These are phyloP conservation scores for Microdochium bolleyi DNA, from an alignment of 2,329 filamentous ascomycete species.

Conservation along the genomic window DNA sequence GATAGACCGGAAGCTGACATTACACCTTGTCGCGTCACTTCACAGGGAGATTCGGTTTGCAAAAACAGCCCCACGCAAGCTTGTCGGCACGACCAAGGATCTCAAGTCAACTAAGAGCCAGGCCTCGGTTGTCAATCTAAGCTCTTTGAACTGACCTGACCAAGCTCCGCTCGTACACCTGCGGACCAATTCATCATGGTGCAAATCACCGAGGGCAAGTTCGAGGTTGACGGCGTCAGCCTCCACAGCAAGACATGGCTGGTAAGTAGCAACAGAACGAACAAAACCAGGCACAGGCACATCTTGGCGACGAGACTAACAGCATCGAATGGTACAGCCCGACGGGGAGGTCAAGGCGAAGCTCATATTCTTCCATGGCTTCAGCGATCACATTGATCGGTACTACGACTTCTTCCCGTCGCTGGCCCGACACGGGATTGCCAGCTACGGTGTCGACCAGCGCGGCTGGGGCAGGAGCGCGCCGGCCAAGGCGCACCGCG, in stretches of 20 bases:
- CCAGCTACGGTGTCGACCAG: slow-evolving; percentile 75
- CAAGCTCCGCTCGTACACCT: background rate
- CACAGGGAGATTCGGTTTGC: too few relatives aligned
- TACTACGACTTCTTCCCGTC: slow-evolving; percentile 68
- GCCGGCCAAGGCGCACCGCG: slow-evolving; percentile 50
- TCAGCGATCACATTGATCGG: slow-evolving; percentile 74
- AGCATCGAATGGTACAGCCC: slow-evolving; percentile 31
- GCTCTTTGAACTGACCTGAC: too few relatives aligned
- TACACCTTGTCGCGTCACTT: too few relatives aligned
- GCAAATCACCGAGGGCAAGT: background rate
- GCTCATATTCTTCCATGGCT: slow-evolving; percentile 80
- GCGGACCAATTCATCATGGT: background rate
- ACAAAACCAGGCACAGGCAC: background rate
- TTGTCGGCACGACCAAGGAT: too few relatives aligned
- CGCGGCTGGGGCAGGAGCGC: slow-evolving; percentile 80
- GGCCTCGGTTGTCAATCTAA: too few relatives aligned
- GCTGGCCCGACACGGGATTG: slow-evolving; percentile 64
- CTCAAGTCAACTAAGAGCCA: too few relatives aligned
- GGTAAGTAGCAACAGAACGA: slow-evolving; percentile 28
- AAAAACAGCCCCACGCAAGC: too few relatives aligned
- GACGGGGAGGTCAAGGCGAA: slow-evolving; percentile 55
- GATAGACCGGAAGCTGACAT: too few relatives aligned
- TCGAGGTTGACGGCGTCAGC: slow-evolving; percentile 13
- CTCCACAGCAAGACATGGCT: slow-evolving; percentile 53
- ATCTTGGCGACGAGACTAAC: background rate